Evolutionary conservation across 2,329 filamentous ascomycete species (phyloP), one percentile per base, ranked within the genome.

Genomic region (Hansfordia pulvinata): DNA sequence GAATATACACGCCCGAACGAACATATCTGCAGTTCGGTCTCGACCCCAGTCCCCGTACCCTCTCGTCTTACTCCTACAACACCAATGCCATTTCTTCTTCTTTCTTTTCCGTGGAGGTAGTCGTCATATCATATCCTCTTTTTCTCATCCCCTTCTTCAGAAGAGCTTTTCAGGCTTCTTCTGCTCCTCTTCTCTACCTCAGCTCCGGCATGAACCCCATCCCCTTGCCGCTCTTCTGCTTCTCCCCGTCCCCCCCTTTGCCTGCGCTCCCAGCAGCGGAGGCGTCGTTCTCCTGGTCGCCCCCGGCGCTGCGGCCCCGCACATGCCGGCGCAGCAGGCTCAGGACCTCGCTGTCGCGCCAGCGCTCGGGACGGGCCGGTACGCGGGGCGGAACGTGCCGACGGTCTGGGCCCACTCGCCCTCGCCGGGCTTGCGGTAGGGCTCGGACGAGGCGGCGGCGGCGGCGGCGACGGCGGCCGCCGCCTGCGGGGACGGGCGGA

Each of bases 391-490:
- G 55, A 93, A 94, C 13, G 83, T 86, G 17, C 90, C 90, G 5
- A 94, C 67, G 1, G 90, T 98, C 65, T 96, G 88, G 35, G 84
- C 83, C 90, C 90, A 98, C 60, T 98, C 90, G 35, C 86, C 85
- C 50, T 64, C 53, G 14, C 46, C 46, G 5, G 50, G 49, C 29
- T 39, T 36, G 26, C 28, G 29, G 24, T 33, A 41, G 20, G 38
- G 30, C 33, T 41, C 37, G 42, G 43, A 30, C 34, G 43, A 24
- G 25, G 52, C 40, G 26, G 54, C 44, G 33, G 53, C 43, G 28
- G 50, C 37, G 28, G 43, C 29, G 29, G 39, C 26, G 18, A n/a
- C n/a, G n/a, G n/a, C n/a, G n/a, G n/a, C n/a, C n/a, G n/a, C n/a
- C n/a, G n/a, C n/a, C n/a, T n/a, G n/a, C n/a, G n/a, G n/a, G n/a